Percentiles rank a stretch among this genome's conserved stretches.
phyloP scores from a whole-genome alignment of 73 alveolate genomes.

The Symbiodinium natans region DNA sequence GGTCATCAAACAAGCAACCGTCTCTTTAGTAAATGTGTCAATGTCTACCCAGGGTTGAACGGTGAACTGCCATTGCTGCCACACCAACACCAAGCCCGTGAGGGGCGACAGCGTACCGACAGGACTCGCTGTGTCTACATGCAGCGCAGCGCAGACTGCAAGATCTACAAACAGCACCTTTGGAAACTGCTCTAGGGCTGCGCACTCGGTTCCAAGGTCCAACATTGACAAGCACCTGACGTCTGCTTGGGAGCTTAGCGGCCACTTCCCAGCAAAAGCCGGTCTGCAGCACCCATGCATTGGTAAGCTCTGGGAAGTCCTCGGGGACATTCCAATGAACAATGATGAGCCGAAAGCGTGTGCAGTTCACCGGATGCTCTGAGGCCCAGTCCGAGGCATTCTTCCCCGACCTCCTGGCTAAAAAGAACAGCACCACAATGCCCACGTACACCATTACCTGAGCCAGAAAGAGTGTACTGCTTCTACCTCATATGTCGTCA shows the following conservation, averaged over 20 bases:
- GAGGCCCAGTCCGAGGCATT: slow-evolving; percentile 45
- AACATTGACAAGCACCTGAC: too few relatives aligned
- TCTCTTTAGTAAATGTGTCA: background rate
- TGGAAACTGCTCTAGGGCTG: too few relatives aligned
- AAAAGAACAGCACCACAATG: slow-evolving; percentile 31
- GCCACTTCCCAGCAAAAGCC: slow-evolving; percentile 92
- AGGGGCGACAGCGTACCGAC: background rate
- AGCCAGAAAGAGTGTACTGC: background rate
- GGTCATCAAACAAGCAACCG: background rate
- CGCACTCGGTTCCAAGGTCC: too few relatives aligned
- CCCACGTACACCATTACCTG: slow-evolving; percentile 38
- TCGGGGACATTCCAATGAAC: too few relatives aligned
- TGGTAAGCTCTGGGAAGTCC: slow-evolving; percentile 69
- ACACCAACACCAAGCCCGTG: background rate
- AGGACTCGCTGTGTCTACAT: background rate
- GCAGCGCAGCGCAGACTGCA: background rate
- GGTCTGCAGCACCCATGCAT: slow-evolving; percentile 78
- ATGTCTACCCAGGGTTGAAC: background rate
- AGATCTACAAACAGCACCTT: too few relatives aligned
- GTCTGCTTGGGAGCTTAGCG: slow-evolving; percentile 1
- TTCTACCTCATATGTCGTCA: too few relatives aligned
- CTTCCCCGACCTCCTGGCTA: slow-evolving; percentile 54
- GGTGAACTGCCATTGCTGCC: background rate
- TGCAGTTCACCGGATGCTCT: too few relatives aligned
- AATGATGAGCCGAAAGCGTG: too few relatives aligned